These are phyloP conservation scores for Globisporangium orthogonon DNA, from an alignment of 352 stramenopile genomes.

Conservation along the genomic window DNA sequence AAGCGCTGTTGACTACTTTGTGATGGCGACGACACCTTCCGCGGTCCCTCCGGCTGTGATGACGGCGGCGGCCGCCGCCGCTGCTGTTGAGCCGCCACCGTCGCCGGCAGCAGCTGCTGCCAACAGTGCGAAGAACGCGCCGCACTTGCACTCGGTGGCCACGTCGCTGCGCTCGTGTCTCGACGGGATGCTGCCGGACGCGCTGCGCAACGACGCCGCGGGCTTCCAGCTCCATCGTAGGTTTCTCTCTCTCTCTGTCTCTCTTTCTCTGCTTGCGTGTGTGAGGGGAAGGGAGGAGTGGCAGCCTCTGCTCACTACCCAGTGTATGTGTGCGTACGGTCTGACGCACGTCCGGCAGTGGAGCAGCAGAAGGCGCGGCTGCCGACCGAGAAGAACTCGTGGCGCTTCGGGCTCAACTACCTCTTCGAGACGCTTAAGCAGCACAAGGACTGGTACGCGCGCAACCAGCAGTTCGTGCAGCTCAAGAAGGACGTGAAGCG, in stretches of 20 bases:
- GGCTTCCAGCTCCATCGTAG: conserved; percentile 74
- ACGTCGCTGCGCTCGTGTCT: conserved; percentile 77
- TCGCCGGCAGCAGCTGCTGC: no score
- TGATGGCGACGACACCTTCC: no score
- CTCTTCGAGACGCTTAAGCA: conserved; percentile 87
- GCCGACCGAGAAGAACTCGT: conserved; percentile 82
- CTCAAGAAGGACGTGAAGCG: conserved; percentile 78
- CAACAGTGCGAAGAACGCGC: conserved; percentile 44
- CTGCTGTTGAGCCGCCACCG: no score
- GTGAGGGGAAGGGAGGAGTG: no score
- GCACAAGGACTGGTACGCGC: conserved; percentile 85
- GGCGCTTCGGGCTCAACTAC: conserved; percentile 86
- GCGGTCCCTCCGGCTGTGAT: no score
- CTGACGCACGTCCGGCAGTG: conserved; percentile 35
- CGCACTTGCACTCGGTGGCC: conserved; percentile 75
- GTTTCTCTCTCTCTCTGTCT: neutral
- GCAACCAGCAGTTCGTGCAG: conserved; percentile 88
- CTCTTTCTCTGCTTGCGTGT: no score
- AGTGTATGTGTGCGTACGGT: neutral
- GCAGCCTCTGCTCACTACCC: no score
- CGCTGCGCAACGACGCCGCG: conserved; percentile 68
- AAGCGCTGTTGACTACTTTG: no score
- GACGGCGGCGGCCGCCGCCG: no score
- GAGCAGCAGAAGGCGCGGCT: conserved; percentile 66
- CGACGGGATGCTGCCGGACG: conserved; percentile 82